These are phyloP conservation scores for Trifolium repens DNA, from an alignment of 306 rosid species.

Conservation along the genomic window DNA sequence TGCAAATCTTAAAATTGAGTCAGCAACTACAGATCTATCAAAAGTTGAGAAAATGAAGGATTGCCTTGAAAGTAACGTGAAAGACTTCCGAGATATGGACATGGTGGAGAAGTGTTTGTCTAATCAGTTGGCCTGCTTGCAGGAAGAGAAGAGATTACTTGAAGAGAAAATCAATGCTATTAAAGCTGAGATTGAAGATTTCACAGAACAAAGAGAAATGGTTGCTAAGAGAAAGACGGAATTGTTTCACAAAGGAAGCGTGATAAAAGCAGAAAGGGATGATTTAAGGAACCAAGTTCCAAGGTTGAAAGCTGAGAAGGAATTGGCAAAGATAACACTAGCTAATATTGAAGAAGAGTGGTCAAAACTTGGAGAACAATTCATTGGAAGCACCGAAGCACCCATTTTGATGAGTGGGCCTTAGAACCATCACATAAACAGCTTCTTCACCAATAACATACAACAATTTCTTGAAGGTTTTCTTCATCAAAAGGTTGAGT, in stretches of 20 bases:
- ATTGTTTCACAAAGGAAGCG: slow-evolving; percentile 29
- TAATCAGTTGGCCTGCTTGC: neutral
- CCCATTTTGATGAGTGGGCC: neutral
- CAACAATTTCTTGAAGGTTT: too few species aligned
- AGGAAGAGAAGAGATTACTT: slow-evolving; percentile 39
- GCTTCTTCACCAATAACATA: neutral
- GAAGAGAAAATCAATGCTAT: slow-evolving; percentile 41
- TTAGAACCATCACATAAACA: neutral
- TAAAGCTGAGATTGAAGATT: slow-evolving; percentile 33
- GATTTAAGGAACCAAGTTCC: slow-evolving; percentile 33
- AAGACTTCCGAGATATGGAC: slow-evolving; percentile 34
- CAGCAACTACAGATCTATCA: slow-evolving; percentile 1
- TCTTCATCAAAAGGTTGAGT: too few species aligned
- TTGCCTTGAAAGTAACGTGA: slow-evolving; percentile 29
- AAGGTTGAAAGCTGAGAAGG: slow-evolving; percentile 35
- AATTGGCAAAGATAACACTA: slow-evolving; percentile 34
- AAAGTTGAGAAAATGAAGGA: slow-evolving; percentile 17
- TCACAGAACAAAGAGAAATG: neutral
- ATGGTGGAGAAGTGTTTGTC: slow-evolving; percentile 14
- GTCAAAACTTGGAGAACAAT: slow-evolving; percentile 7
- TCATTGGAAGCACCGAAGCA: slow-evolving; percentile 8
- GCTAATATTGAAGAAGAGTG: slow-evolving; percentile 37
- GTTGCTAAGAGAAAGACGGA: slow-evolving; percentile 31
- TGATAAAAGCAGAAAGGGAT: slow-evolving; percentile 27
- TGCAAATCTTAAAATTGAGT: slow-evolving; percentile 40